A percentile compares a stretch with the other conserved stretches of the same genome.
These are phyloP conservation scores for Pestalotiopsis sp. DNA, from an alignment of 2,329 filamentous ascomycete genomes.

Conservation along the genomic window DNA sequence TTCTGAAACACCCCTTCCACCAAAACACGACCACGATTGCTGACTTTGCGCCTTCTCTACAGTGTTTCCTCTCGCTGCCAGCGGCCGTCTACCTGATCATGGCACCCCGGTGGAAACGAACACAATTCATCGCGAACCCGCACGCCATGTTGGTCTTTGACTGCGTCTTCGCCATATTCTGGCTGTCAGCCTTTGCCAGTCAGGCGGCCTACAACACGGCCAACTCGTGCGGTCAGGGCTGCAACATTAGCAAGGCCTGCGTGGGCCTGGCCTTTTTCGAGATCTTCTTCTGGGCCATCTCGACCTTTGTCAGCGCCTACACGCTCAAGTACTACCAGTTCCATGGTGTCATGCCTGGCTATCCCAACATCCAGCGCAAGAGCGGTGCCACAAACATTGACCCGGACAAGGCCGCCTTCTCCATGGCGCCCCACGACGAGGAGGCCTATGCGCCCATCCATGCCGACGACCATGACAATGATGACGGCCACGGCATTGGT, in stretches of 20 bases:
- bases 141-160: slow-evolving; percentile 64
- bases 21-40: slow-evolving; percentile 5
- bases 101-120: slow-evolving; percentile 65
- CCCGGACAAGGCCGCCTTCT: slow-evolving; percentile 71
- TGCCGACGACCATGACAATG: slow-evolving; percentile 54
- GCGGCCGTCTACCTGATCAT: slow-evolving; percentile 68
- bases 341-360: slow-evolving; percentile 64
- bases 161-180: slow-evolving; percentile 59
- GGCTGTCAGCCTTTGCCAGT: slow-evolving; percentile 68
- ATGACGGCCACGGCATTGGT: slow-evolving; percentile 22
- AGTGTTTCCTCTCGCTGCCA: slow-evolving; percentile 68
- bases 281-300: slow-evolving; percentile 56
- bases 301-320: slow-evolving; percentile 60
- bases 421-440: slow-evolving; percentile 67
- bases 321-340: slow-evolving; percentile 64
- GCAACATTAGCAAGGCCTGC: slow-evolving; percentile 63
- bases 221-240: slow-evolving; percentile 56
- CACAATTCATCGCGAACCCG: slow-evolving; percentile 62
- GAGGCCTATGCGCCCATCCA: slow-evolving; percentile 66
- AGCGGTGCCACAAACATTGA: slow-evolving; percentile 56
- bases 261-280: slow-evolving; percentile 65
- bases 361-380: slow-evolving; percentile 47
- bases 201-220: slow-evolving; percentile 66
- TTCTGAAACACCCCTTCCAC: not conserved
- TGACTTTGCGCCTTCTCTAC: slow-evolving; percentile 13